Conservation (phyloP, 1,284 basidiomycete species). For the Cryptococcus sp. region DNA sequence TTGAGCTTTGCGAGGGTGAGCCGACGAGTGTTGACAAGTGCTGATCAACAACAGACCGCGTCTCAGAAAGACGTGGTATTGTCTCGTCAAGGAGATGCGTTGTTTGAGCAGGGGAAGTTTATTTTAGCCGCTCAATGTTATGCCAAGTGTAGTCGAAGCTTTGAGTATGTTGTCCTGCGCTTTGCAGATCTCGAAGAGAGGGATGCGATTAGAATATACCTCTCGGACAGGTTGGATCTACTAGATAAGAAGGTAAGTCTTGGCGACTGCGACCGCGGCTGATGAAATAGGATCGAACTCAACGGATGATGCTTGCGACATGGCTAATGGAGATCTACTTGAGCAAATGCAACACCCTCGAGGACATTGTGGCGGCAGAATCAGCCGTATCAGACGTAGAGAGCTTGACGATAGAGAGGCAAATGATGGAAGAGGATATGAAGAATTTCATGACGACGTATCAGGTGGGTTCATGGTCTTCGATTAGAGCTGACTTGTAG, state of each 20-base stretch:
- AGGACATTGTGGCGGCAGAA: slow-evolving; percentile 69
- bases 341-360: slow-evolving; percentile 91
- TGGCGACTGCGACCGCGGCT: neutral
- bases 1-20: slow-evolving; percentile 73
- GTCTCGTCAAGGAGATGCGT: slow-evolving; percentile 77
- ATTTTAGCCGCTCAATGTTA: slow-evolving; percentile 91
- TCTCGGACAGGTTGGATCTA: slow-evolving; percentile 81
- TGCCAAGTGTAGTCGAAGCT: slow-evolving; percentile 78
- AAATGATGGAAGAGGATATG: slow-evolving; percentile 86
- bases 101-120: slow-evolving; percentile 74
- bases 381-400: slow-evolving; percentile 79
- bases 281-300: slow-evolving; percentile 68
- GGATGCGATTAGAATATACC: slow-evolving; percentile 87
- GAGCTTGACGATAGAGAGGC: slow-evolving; percentile 73
- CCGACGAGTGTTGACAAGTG: neutral
- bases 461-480: slow-evolving; percentile 55
- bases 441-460: slow-evolving; percentile 88
- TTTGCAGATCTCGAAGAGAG: slow-evolving; percentile 86
- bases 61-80: slow-evolving; percentile 79
- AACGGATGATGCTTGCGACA: slow-evolving; percentile 95
- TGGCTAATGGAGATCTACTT: slow-evolving; percentile 99
- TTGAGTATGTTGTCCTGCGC: slow-evolving; percentile 87
- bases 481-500: slow-evolving; percentile 46
- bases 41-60: slow-evolving; percentile 57
- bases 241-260: slow-evolving; percentile 64